Percentiles rank a stretch among this genome's conserved stretches.
Evolutionary conservation across 1,284 basidiomycete species (phyloP).

Genomic region (Ustilago curta): DNA sequence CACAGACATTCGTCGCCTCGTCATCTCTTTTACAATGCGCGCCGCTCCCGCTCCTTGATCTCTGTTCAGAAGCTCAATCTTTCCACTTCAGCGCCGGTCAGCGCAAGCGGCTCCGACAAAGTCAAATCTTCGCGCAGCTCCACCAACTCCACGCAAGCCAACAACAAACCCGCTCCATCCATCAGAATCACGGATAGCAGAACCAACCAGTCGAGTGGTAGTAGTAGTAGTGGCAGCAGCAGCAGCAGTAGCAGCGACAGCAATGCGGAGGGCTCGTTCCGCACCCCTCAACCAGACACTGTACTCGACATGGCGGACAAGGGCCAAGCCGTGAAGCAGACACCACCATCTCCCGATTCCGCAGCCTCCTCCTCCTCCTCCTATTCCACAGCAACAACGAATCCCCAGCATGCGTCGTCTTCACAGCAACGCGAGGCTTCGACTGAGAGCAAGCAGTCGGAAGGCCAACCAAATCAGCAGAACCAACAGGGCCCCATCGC

Average conservation of each 20-base stretch:
- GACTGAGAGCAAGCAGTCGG: slow-evolving; percentile 15
- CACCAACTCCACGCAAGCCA: not conserved
- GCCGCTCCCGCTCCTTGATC: slow-evolving; percentile 16
- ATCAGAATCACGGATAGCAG: slow-evolving; percentile 31
- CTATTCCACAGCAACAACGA: slow-evolving; percentile 1
- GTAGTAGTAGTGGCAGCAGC: not conserved
- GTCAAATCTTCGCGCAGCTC: not conserved
- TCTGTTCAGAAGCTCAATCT: slow-evolving; percentile 17
- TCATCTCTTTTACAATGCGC: slow-evolving; percentile 29
- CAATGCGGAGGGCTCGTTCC: slow-evolving; percentile 12
- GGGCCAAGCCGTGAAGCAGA: not conserved
- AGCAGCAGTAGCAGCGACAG: not conserved
- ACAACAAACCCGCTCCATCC: slow-evolving; percentile 3
- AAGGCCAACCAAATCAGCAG: slow-evolving; percentile 11
- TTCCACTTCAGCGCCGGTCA: slow-evolving; percentile 14
- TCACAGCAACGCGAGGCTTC: slow-evolving; percentile 14
- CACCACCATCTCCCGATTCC: not conserved
- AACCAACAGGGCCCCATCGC: slow-evolving; percentile 7
- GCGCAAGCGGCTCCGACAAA: slow-evolving; percentile 11
- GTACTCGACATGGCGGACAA: slow-evolving; percentile 23
- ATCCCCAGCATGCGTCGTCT: slow-evolving; percentile 8
- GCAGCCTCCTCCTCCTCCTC: slow-evolving; percentile 4
- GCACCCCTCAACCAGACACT: slow-evolving; percentile 17
- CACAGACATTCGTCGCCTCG: slow-evolving; percentile 34
- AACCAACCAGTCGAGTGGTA: slow-evolving; percentile 1